Conservation (phyloP, 441 rosid species). For the Macaranga tanarius region DNA sequence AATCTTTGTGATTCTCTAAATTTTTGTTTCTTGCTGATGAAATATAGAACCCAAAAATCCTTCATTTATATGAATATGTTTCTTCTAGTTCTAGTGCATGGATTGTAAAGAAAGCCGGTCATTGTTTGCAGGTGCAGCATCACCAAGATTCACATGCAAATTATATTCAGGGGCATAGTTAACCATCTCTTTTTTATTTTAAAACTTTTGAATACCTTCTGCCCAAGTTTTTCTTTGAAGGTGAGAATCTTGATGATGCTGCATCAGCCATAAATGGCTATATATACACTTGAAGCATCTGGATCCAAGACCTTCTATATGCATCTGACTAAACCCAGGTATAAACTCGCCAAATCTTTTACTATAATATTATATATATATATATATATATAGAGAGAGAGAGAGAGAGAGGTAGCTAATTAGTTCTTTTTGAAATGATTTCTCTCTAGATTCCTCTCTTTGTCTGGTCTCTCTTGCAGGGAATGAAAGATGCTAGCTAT, state of each 20-base stretch:
- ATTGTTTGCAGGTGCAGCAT: slow-evolving; percentile 81
- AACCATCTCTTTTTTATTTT: neutral
- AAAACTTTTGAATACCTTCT: neutral
- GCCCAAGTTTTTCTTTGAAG: slow-evolving; percentile 22
- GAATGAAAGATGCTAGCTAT: neutral
- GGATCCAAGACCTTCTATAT: slow-evolving; percentile 23
- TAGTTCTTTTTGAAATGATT: neutral
- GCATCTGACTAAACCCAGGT: slow-evolving; percentile 21
- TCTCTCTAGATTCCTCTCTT: neutral
- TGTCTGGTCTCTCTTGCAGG: neutral
- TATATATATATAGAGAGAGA: neutral
- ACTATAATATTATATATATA: too few species aligned
- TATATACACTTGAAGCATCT: neutral
- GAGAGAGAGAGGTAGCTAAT: neutral
- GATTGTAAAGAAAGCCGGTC: slow-evolving; percentile 31
- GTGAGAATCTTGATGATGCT: slow-evolving; percentile 99
- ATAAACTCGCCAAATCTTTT: neutral
- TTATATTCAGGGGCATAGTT: neutral
- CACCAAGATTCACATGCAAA: slow-evolving; percentile 85
- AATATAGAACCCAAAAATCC: neutral
- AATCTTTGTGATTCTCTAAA: neutral
- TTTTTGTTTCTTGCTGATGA: neutral
- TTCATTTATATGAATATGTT: neutral
- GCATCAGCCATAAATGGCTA: slow-evolving; percentile 80
- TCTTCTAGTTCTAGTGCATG: neutral